Conservation (phyloP, 345 rosid genomes). For the Hypericum androsaemum region DNA sequence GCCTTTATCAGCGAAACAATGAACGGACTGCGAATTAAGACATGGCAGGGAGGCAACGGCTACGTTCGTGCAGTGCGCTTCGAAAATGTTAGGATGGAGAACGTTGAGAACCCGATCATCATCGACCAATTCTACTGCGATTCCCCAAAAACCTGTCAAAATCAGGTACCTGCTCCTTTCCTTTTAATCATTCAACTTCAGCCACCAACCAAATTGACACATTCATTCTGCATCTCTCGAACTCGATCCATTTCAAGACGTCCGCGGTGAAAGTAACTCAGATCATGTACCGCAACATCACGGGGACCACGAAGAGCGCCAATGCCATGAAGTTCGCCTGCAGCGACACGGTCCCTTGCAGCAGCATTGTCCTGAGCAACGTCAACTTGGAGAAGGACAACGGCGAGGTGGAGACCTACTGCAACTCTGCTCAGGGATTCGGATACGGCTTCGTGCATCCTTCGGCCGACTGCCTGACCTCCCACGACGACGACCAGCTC, state of each 20-base stretch:
- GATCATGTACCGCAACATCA: slow-evolving; percentile 18
- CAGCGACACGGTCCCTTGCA: slow-evolving; percentile 31
- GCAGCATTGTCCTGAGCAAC: slow-evolving; percentile 22
- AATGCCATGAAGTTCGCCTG: slow-evolving; percentile 25
- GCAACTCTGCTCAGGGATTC: slow-evolving; percentile 1
- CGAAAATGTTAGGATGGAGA: slow-evolving; percentile 2
- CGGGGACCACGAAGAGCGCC: slow-evolving; percentile 23
- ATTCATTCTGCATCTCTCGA: no score
- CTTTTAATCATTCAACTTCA: no score
- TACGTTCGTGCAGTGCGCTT: neutral
- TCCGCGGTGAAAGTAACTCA: slow-evolving; percentile 30
- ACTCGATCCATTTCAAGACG: slow-evolving; percentile 16
- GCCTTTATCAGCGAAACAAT: slow-evolving; percentile 20
- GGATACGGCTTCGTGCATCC: neutral
- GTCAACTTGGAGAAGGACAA: slow-evolving; percentile 10
- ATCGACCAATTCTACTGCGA: slow-evolving; percentile 45
- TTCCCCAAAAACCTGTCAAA: slow-evolving; percentile 30
- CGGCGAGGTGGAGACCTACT: slow-evolving; percentile 4
- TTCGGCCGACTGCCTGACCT: slow-evolving; percentile 1
- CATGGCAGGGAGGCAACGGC: slow-evolving; percentile 2
- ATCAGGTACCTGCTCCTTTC: slow-evolving; percentile 18
- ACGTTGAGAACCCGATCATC: slow-evolving; percentile 31
- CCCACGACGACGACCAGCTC: slow-evolving; percentile 1
- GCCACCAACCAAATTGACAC: no score
- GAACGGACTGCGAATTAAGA: slow-evolving; percentile 23